Percentiles rank a stretch among this genome's conserved stretches.
Evolutionary conservation across 768 basidiomycete genomes (phyloP).

Genomic region (Tricholoma bakamatsutake): DNA sequence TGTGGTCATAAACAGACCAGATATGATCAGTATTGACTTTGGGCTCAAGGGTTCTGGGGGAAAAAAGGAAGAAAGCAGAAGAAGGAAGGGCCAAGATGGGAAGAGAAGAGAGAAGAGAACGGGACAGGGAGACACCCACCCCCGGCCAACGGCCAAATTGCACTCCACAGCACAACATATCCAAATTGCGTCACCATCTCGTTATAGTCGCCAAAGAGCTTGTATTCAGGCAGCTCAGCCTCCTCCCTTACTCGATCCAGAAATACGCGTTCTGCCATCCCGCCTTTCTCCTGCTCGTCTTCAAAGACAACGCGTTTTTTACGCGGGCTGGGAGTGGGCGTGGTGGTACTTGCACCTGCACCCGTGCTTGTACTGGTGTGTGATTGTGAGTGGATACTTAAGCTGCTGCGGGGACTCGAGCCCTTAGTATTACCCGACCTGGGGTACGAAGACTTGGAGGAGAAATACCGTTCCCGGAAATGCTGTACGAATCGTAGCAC

Average conservation of each 20-base stretch:
- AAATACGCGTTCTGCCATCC: conserved; percentile 69
- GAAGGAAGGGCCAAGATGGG: background rate
- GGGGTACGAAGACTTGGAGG: conserved; percentile 24
- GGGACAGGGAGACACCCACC: conserved; percentile 30
- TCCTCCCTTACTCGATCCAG: conserved; percentile 74
- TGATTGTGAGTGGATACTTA: background rate
- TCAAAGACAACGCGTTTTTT: conserved; percentile 75
- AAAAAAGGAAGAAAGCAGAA: background rate
- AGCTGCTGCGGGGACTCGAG: background rate
- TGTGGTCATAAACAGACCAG: background rate
- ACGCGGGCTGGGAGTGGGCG: background rate
- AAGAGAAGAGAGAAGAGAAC: background rate
- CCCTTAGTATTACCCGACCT: background rate
- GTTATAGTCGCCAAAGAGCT: conserved; percentile 81
- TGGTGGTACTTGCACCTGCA: background rate
- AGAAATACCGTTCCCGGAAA: conserved; percentile 30
- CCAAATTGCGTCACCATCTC: conserved; percentile 98
- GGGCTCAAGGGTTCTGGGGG: background rate
- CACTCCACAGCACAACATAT: conserved; percentile 87
- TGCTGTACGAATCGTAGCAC: conserved; percentile 54
- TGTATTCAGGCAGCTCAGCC: conserved; percentile 74
- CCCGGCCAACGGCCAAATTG: conserved; percentile 90
- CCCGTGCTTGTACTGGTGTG: background rate
- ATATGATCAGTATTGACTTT: background rate
- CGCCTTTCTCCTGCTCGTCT: conserved; percentile 52